Conservation (phyloP, 805 yeast genomes). For the Saturnispora ahearnii region DNA sequence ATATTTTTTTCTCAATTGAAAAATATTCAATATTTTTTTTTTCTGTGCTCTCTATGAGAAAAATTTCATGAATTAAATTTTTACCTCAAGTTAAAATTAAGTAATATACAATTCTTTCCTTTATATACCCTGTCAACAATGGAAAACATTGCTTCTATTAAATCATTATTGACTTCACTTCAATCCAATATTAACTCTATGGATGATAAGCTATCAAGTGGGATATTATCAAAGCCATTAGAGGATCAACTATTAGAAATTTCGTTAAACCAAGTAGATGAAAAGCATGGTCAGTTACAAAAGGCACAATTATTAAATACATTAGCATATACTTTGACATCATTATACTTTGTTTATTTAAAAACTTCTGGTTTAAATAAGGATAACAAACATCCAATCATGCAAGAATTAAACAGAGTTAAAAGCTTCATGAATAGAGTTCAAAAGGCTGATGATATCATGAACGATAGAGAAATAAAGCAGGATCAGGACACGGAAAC, state of each 20-base stretch:
- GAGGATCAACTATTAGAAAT: conserved; percentile 12
- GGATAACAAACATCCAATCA: conserved; percentile 50
- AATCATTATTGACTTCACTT: conserved; percentile 2
- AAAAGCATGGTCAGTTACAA: conserved; percentile 16
- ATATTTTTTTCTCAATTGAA: conserved; percentile 15
- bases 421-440: conserved; percentile 58
- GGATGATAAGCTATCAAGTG: not conserved
- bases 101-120: not conserved
- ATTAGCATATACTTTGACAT: conserved; percentile 43
- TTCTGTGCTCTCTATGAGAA: too few species aligned
- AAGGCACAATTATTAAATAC: conserved; percentile 28
- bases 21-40: too few species aligned
- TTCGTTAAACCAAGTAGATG: conserved; percentile 7
- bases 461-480: conserved; percentile 20
- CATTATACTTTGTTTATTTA: conserved; percentile 50
- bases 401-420: conserved; percentile 57
- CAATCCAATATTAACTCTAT: not conserved
- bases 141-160: conserved; percentile 9
- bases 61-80: not conserved
- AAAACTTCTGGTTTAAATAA: conserved; percentile 47
- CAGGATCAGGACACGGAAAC: conserved; percentile 14
- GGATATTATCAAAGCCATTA: conserved; percentile 9
- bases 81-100: not conserved
- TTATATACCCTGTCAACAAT: conserved; percentile 6
- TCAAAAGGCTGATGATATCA: conserved; percentile 30